These are phyloP conservation scores for Wickerhamomyces chambardii DNA, from an alignment of 805 yeast species.

Conservation along the genomic window DNA sequence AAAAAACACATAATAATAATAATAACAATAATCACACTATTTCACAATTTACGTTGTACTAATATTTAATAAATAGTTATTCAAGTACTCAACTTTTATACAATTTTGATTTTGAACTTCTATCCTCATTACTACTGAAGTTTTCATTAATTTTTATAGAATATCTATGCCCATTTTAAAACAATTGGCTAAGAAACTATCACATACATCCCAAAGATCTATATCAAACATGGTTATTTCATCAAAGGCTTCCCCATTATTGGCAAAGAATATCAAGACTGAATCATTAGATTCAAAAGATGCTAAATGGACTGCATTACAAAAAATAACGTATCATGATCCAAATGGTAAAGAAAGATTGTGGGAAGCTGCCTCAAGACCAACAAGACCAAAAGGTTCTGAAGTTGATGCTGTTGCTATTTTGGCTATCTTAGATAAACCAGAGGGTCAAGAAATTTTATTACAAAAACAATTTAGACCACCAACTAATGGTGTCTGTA, in stretches of 20 bases:
- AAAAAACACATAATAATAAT: too few species aligned
- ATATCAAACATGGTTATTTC: conserved; percentile 5
- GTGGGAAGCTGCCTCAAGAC: conserved; percentile 82
- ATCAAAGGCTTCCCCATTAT: conserved; percentile 24
- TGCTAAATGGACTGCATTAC: conserved; percentile 61
- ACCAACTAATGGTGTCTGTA: conserved; percentile 80
- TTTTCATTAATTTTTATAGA: too few species aligned
- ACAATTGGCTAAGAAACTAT: too few species aligned
- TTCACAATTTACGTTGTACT: too few species aligned
- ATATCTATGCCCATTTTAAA: too few species aligned
- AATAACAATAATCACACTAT: too few species aligned
- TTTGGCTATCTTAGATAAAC: conserved; percentile 54
- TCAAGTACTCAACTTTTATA: too few species aligned
- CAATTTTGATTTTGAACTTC: too few species aligned
- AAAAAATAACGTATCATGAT: conserved; percentile 61
- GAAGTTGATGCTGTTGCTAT: conserved; percentile 89
- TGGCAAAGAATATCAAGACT: conserved; percentile 21
- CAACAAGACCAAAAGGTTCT: conserved; percentile 18
- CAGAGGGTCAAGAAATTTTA: conserved; percentile 38
- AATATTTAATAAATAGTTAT: too few species aligned
- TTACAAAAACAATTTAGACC: conserved; percentile 91
- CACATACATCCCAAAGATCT: not conserved
- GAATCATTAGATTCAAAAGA: conserved; percentile 28
- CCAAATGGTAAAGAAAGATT: conserved; percentile 62
- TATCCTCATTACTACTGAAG: too few species aligned